Conservation (phyloP, 371 early-diverging fungal genomes). For the Coemansia sp. region DNA sequence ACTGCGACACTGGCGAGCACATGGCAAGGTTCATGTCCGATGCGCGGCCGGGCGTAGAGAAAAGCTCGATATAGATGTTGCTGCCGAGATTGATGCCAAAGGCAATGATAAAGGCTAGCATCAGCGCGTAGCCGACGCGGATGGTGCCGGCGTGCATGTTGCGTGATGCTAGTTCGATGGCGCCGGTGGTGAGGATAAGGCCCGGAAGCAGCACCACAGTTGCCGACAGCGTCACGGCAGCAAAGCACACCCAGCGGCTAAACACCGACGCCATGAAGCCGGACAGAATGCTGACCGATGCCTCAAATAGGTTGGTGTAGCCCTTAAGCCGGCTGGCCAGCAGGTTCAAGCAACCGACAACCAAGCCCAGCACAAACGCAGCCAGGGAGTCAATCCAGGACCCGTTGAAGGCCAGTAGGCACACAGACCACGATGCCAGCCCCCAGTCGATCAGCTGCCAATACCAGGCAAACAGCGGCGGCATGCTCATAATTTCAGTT, state of each 20-base stretch:
- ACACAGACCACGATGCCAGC: constrained; percentile 56
- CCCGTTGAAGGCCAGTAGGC: constrained; percentile 63
- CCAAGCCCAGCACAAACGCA: constrained; percentile 58
- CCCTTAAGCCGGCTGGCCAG: constrained; percentile 59
- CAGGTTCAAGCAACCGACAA: constrained; percentile 58
- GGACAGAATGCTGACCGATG: constrained; percentile 25
- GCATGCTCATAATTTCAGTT: constrained; percentile 19
- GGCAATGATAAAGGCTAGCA: constrained; percentile 69
- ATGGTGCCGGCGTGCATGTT: constrained; percentile 81
- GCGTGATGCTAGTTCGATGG: constrained; percentile 79
- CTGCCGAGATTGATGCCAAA: constrained; percentile 72
- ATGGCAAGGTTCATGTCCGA: constrained; percentile 10
- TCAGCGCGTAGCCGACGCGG: constrained; percentile 63
- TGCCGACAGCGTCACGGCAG: constrained; percentile 62
- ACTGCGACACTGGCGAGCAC: constrained; percentile 29
- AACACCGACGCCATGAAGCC: constrained; percentile 36
- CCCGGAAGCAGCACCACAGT: constrained; percentile 72
- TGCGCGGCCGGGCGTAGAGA: constrained; percentile 12
- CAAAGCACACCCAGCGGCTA: constrained; percentile 52
- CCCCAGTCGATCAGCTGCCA: constrained; percentile 33
- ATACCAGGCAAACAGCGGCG: constrained; percentile 38
- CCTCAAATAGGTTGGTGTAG: constrained; percentile 52
- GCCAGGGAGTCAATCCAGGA: constrained; percentile 64
- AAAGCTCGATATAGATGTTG: constrained; percentile 30
- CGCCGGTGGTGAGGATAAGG: constrained; percentile 65